Base-by-base conservation (phyloP, 805 yeast genomes). In the Hanseniaspora singularis region DNA sequence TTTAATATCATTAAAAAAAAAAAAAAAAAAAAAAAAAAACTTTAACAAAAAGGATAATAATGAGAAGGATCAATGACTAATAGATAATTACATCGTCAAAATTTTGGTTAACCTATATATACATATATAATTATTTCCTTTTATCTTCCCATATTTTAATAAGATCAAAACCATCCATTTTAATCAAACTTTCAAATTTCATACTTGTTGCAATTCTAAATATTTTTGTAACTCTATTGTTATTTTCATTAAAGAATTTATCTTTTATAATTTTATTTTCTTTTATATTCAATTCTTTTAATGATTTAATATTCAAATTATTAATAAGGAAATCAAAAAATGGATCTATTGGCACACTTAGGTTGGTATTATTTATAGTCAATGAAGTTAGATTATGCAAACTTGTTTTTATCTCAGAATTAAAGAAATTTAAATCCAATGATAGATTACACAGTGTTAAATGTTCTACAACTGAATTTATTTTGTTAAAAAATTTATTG, bases 161-260 rank as follows among this genome's bases (percentile, higher is more conserved):
- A 74, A 58, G 96, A 96, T 73, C 87, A 77, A 71, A 89, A 96
- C 65, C 94, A 77, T 60, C 97, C 96, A 52, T 81, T 85, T 70
- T 72, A 82, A 38, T 96, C 96, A 57, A 96, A 96, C 64, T 88
- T 88, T 59, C 96, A 96, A 64, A 88, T 81, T 64, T 74, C 71
- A 59, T 72, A 80, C 65, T 87, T 87, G 73, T 86, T 80, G 60
- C 84, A 92, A 66, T 87, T 87, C 66, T 85, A 80, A 50, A 87
- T 77, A 76, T 88, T 88, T 36, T 34, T 16, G 45, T 33, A 14
- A 31, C 26, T 27, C 23, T 47, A 8, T 34, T 4, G 19, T 22
- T 15, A 30, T 15, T 28, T 26, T 16, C 38, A 19, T n/a, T 28
- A 20, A 36, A 47, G 18, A 36, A 26, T 7, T 15, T 27, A 19